A percentile compares a stretch with the other conserved stretches of the same genome.
Evolutionary conservation across 345 rosid genomes (phyloP).

Genomic region (Brassica napus): Da-Ae NC_063434.1:19821001-19821500

Average conservation of each 20-base stretch:
- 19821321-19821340: too few relatives aligned
- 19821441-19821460: too few relatives aligned
- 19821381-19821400: background rate
- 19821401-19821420: background rate
- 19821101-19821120: conserved; percentile 36
- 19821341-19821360: background rate
- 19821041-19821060: conserved; percentile 38
- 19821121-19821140: conserved; percentile 31
- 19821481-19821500: too few relatives aligned
- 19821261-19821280: conserved; percentile 27
- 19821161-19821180: conserved; percentile 36
- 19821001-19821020: conserved; percentile 39
- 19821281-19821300: background rate
- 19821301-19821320: too few relatives aligned
- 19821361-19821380: background rate
- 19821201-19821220: conserved; percentile 41
- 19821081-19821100: conserved; percentile 31
- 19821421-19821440: background rate
- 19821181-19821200: conserved; percentile 36
- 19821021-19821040: conserved; percentile 41
- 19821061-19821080: conserved; percentile 41
- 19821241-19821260: conserved; percentile 32
- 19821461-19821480: too few relatives aligned
- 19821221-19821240: conserved; percentile 37
- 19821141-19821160: background rate